phyloP scores from a whole-genome alignment of 2,329 filamentous ascomycete species.

The Ophiognomonia clavigignenti-juglandacearum region DNA sequence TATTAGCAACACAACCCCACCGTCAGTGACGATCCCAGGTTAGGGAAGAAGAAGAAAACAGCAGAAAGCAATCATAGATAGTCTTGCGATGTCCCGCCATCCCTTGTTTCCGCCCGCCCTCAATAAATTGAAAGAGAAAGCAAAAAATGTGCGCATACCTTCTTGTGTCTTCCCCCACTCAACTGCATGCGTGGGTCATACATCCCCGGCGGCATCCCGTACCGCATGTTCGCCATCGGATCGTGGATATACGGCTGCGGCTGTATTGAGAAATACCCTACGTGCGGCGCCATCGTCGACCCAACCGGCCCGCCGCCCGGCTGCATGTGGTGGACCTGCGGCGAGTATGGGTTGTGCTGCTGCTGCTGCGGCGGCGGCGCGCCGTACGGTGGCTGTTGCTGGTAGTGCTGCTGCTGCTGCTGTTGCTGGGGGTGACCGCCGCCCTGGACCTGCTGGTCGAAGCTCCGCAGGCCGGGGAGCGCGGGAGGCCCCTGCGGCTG shows the following conservation, averaged over 20 bases:
- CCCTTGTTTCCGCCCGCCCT: background rate
- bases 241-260: conserved; percentile 38
- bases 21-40: conserved; percentile 22
- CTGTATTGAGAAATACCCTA: conserved; percentile 40
- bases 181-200: conserved; percentile 43
- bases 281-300: conserved; percentile 31
- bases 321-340: conserved; percentile 21
- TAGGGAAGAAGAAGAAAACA: background rate
- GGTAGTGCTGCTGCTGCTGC: background rate
- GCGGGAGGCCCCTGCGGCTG: conserved; percentile 12
- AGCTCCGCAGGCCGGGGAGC: conserved; percentile 23
- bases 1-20: conserved; percentile 26
- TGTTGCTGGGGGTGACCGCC: conserved; percentile 15
- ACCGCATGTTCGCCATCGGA: conserved; percentile 39
- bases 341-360: conserved; percentile 15
- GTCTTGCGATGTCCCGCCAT: background rate
- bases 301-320: conserved; percentile 31
- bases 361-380: conserved; percentile 16
- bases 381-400: too few relatives aligned
- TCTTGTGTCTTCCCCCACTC: conserved; percentile 48
- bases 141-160: conserved; percentile 36
- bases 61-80: conserved; percentile 1
- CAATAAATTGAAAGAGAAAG: conserved; percentile 1
- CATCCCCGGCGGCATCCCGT: conserved; percentile 37
- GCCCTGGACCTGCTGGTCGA: conserved; percentile 21